Conservation (phyloP, 345 rosid species). For the Cardamine chenopodiifolia region DNA sequence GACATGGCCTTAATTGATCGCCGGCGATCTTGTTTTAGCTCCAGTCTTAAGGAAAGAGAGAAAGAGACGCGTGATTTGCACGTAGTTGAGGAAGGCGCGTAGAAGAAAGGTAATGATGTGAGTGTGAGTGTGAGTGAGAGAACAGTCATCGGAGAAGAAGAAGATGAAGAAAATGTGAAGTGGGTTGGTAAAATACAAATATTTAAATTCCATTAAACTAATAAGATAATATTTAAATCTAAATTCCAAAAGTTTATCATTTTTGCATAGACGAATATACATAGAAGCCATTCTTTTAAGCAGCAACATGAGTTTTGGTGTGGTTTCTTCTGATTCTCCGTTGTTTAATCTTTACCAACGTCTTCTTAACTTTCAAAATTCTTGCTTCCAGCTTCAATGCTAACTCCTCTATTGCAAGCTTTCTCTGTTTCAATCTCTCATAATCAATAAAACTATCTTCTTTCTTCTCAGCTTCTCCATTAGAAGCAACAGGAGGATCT, state of each 20-base stretch:
- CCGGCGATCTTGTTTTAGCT: conserved; percentile 29
- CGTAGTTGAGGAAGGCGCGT: conserved; percentile 1
- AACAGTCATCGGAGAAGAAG: conserved; percentile 29
- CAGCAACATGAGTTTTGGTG: neutral
- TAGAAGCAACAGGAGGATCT: neutral
- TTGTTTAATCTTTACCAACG: conserved; percentile 11
- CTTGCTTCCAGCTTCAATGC: conserved; percentile 4
- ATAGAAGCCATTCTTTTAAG: neutral
- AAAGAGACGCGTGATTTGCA: conserved; percentile 30
- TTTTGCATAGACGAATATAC: neutral
- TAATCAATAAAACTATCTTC: neutral
- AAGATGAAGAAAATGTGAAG: neutral
- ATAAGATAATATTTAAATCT: neutral
- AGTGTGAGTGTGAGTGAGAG: conserved; percentile 34
- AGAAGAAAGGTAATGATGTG: neutral
- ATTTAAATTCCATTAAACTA: neutral
- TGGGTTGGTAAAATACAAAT: neutral
- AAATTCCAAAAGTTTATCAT: neutral
- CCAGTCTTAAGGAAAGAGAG: neutral
- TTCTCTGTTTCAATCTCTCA: neutral
- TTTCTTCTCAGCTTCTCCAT: neutral
- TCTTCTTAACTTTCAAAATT: conserved; percentile 6
- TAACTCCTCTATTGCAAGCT: conserved; percentile 4
- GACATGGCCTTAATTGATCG: conserved; percentile 32
- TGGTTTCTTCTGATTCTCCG: neutral